Evolutionary conservation across 1,284 basidiomycete species (phyloP).

Genomic region (Pholiota adiposa): DNA sequence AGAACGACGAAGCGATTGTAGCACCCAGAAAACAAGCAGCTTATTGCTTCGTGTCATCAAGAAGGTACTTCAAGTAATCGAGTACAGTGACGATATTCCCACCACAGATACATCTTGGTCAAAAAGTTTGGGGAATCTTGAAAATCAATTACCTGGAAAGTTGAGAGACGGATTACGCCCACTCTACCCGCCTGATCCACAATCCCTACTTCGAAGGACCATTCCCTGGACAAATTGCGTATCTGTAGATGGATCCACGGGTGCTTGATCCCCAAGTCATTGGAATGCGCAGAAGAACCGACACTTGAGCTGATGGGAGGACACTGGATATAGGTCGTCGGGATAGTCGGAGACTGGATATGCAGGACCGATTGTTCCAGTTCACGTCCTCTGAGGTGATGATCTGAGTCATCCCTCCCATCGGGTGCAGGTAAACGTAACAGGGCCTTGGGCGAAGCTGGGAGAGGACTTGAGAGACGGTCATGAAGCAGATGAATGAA

Average conservation of each 20-base stretch:
- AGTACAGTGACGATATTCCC: not conserved
- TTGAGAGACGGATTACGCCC: slow-evolving; percentile 74
- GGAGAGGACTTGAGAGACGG: slow-evolving; percentile 52
- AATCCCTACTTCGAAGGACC: slow-evolving; percentile 80
- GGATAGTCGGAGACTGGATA: slow-evolving; percentile 77
- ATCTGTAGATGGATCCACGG: slow-evolving; percentile 80
- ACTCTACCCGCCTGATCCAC: slow-evolving; percentile 63
- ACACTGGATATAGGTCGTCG: slow-evolving; percentile 71
- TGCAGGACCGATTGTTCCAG: slow-evolving; percentile 80
- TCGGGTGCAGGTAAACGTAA: slow-evolving; percentile 42
- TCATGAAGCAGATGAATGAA: slow-evolving; percentile 72
- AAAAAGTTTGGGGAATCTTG: slow-evolving; percentile 4
- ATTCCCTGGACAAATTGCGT: slow-evolving; percentile 66
- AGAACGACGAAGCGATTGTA: not conserved
- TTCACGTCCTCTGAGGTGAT: slow-evolving; percentile 40
- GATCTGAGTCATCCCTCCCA: slow-evolving; percentile 27
- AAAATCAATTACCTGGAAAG: slow-evolving; percentile 70
- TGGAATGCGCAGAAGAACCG: slow-evolving; percentile 14
- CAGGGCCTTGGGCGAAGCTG: slow-evolving; percentile 47
- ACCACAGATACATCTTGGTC: not conserved
- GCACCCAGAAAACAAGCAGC: not conserved
- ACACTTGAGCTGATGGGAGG: slow-evolving; percentile 39
- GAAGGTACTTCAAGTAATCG: not conserved
- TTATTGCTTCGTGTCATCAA: not conserved
- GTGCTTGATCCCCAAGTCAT: slow-evolving; percentile 68